Evolutionary conservation across 1,284 basidiomycete genomes (phyloP).

Genomic region (Apiotrichum brassicae): DNA sequence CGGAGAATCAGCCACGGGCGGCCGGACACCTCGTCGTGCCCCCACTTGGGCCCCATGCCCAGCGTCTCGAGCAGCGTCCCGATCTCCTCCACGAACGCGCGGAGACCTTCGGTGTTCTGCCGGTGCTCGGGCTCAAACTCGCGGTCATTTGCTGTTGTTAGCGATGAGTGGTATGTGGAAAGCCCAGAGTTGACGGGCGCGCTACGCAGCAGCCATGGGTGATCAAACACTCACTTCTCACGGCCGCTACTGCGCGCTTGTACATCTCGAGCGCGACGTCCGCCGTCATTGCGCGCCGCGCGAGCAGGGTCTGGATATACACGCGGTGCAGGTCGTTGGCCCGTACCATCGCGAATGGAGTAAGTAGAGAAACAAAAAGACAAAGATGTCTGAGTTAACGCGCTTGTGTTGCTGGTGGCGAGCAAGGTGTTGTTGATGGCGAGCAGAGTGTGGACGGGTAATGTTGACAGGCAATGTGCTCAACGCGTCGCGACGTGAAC

Average conservation of each 20-base stretch:
- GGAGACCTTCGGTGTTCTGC: constrained; percentile 20
- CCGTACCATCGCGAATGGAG: constrained; percentile 4
- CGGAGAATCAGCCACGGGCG: constrained; percentile 28
- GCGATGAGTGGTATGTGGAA: too few species aligned
- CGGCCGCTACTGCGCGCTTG: constrained; percentile 29
- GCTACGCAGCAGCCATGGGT: too few species aligned
- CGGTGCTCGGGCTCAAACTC: constrained; percentile 24
- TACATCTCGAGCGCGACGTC: constrained; percentile 38
- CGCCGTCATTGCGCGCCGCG: constrained; percentile 32
- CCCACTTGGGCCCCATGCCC: constrained; percentile 28
- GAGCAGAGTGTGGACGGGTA: background rate
- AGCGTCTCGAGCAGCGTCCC: constrained; percentile 27
- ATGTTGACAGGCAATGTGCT: background rate
- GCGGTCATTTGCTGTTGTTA: constrained; percentile 19
- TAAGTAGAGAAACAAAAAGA: background rate
- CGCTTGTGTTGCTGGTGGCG: background rate
- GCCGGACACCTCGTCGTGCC: constrained; percentile 32
- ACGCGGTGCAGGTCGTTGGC: constrained; percentile 39
- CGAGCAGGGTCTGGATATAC: constrained; percentile 40
- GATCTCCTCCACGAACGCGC: constrained; percentile 29
- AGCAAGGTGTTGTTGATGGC: background rate
- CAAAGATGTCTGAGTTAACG: background rate
- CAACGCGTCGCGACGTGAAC: too few species aligned
- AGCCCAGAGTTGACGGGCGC: too few species aligned
- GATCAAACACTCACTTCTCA: constrained; percentile 21